Evolutionary conservation across 768 basidiomycete genomes (phyloP).

Genomic region (Lactarius evosmus): DNA sequence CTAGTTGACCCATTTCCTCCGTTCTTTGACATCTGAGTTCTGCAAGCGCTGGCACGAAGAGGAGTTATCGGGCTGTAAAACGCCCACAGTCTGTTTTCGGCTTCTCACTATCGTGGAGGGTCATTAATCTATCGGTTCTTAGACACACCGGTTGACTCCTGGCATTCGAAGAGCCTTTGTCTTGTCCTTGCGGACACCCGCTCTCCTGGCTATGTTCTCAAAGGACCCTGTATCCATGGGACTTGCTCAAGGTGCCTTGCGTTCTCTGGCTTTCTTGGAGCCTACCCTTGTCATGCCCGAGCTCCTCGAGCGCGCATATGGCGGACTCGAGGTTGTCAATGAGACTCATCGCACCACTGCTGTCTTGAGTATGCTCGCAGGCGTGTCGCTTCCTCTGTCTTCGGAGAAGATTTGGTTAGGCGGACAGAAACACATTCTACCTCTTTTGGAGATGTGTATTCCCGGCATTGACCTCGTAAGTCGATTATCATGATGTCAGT

Average conservation of each 20-base stretch:
- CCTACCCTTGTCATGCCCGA: slow-evolving; percentile 87
- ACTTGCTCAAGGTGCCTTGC: slow-evolving; percentile 78
- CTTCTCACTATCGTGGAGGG: slow-evolving; percentile 7
- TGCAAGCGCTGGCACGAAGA: slow-evolving; percentile 78
- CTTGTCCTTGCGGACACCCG: slow-evolving; percentile 74
- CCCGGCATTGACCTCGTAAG: slow-evolving; percentile 88
- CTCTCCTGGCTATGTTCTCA: slow-evolving; percentile 86
- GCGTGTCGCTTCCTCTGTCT: slow-evolving; percentile 70
- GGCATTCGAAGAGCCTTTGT: slow-evolving; percentile 82
- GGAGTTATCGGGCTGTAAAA: slow-evolving; percentile 70
- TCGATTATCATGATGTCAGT: slow-evolving; percentile 10
- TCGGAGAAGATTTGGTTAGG: slow-evolving; percentile 76
- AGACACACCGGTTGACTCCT: slow-evolving; percentile 77
- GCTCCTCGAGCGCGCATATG: slow-evolving; percentile 84
- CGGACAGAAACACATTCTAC: slow-evolving; percentile 85
- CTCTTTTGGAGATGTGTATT: slow-evolving; percentile 81
- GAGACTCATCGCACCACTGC: slow-evolving; percentile 95
- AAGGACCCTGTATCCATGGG: slow-evolving; percentile 78
- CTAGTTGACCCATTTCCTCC: slow-evolving; percentile 67
- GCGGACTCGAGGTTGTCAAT: slow-evolving; percentile 88
- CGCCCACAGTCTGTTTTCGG: slow-evolving; percentile 55
- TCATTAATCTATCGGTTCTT: slow-evolving; percentile 3
- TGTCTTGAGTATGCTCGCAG: slow-evolving; percentile 79
- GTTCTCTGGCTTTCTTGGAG: slow-evolving; percentile 74
- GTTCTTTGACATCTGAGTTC: slow-evolving; percentile 73